Percentiles rank a stretch among this genome's conserved stretches.
phyloP scores from a whole-genome alignment of 257 asterid genomes.

The Jaltomata sinuosa region DNA sequence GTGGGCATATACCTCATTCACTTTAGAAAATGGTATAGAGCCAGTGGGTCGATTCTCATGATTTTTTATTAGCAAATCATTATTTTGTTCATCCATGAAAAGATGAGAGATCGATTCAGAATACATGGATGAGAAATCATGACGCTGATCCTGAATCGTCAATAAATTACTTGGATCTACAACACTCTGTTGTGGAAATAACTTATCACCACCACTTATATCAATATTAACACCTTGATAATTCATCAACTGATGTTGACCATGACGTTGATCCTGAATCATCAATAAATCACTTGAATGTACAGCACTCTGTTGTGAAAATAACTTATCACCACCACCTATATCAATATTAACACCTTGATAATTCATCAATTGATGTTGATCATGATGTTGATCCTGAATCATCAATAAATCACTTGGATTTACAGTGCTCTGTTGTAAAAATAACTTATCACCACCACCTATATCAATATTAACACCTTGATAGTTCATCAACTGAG shows the following conservation, averaged over 20 bases:
- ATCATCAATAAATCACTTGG: background rate
- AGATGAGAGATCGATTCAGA: too few relatives aligned
- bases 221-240: conserved; percentile 12
- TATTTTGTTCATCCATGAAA: too few relatives aligned
- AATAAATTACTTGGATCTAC: background rate
- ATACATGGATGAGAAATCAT: too few relatives aligned
- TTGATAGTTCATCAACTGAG: conserved; percentile 16
- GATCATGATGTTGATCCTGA: background rate
- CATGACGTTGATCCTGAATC: background rate
- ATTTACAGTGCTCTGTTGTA: background rate
- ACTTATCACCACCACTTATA: conserved; percentile 10
- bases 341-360: conserved; percentile 25
- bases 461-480: conserved; percentile 23
- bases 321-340: too few relatives aligned
- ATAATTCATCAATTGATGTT: conserved; percentile 14
- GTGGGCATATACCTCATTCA: too few relatives aligned
- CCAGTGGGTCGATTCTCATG: too few relatives aligned
- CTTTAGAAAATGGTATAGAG: too few relatives aligned
- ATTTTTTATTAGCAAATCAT: too few relatives aligned
- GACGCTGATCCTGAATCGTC: background rate
- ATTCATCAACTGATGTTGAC: background rate
- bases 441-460: conserved; percentile 43
- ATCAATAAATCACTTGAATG: too few relatives aligned
- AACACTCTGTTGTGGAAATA: too few relatives aligned
- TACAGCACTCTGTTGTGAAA: background rate